Base-by-base conservation (phyloP, 345 rosid genomes). In the Crucihimalaya himalaica region DNA sequence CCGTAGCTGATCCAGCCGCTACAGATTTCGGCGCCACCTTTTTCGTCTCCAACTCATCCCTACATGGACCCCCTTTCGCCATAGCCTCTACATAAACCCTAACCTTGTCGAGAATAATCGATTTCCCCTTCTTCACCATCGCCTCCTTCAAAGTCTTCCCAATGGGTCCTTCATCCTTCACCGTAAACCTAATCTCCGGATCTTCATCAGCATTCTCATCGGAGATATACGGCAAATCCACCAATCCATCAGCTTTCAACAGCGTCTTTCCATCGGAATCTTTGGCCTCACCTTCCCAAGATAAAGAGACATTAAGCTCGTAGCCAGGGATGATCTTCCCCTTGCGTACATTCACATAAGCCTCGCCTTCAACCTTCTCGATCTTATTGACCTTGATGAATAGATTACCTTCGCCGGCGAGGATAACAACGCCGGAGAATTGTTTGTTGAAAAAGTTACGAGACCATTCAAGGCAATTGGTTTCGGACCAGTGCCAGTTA, bases 401-500 rank as follows among this genome's bases (percentile, higher is more conserved):
- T 51, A 95, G 87, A 47, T 82, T 69, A 8, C 87, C 88, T 56
- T 90, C 90, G 78, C 96, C 98, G 58, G 82, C 65, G 72, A 95
- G 86, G 58, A 95, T 54, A 27, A 79, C 72, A 25, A 83, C 70
- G 68, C 79, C 57, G 25, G 96, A 72, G 23, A 95, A 82, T 8
- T 79, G 85, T n/a, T 76, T 66, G 79, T 75, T 73, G 83, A 95
- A 78, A 66, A 88, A 80, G 60, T 59, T 85, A 4, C 92, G 83
- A 9, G 99, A 87, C 96, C 96, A 92, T 14, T 88, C 96, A 8
- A 95, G 81, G 66, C 98, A 95, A 51, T 95, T 83, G 37, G 98
- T 95, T 75, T 95, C 98, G 1, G 98, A 80, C 99, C 98, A 95
- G 88, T 95, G 99, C 99, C 99, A 92, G 85, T 92, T 92, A 73